Percentiles rank a stretch among this genome's conserved stretches.
Conservation (phyloP, 352 stramenopile species). For the Proteromonas lacertae region DNA sequence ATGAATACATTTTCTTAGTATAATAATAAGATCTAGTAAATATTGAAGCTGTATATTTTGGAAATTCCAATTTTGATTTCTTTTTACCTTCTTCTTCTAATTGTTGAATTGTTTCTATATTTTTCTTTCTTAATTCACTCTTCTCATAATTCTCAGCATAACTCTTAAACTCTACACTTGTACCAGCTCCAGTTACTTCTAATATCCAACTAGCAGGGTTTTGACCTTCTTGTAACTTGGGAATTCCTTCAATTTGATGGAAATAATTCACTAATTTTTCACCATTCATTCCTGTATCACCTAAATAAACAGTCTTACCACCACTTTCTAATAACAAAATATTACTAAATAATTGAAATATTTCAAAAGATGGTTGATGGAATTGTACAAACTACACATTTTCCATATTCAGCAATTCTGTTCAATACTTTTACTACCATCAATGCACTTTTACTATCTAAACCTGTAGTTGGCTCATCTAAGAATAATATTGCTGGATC, state of each 20-base stretch:
- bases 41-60: constrained; percentile 1
- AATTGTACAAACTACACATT: constrained; percentile 45
- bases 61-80: constrained; percentile 6
- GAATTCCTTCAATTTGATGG: constrained; percentile 23
- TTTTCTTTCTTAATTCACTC: constrained; percentile 4
- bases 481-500: constrained; percentile 66
- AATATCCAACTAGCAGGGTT: constrained; percentile 58
- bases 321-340: constrained; percentile 35
- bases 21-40: neutral
- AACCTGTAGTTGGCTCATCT: constrained; percentile 44
- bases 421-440: constrained; percentile 41
- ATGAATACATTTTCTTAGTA: neutral
- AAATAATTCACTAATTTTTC: constrained; percentile 48
- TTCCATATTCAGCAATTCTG: constrained; percentile 35
- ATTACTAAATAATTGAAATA: constrained; percentile 59
- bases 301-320: constrained; percentile 49
- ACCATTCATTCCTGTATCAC: constrained; percentile 31
- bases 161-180: constrained; percentile 7
- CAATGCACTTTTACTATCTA: constrained; percentile 27
- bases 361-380: constrained; percentile 20
- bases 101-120: too few species aligned
- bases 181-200: constrained; percentile 24
- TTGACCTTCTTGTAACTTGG: constrained; percentile 24
- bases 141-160: neutral
- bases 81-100: constrained; percentile 1